Conservation (phyloP, 2,329 filamentous ascomycete genomes). For the Penicillium janthinellum region DNA sequence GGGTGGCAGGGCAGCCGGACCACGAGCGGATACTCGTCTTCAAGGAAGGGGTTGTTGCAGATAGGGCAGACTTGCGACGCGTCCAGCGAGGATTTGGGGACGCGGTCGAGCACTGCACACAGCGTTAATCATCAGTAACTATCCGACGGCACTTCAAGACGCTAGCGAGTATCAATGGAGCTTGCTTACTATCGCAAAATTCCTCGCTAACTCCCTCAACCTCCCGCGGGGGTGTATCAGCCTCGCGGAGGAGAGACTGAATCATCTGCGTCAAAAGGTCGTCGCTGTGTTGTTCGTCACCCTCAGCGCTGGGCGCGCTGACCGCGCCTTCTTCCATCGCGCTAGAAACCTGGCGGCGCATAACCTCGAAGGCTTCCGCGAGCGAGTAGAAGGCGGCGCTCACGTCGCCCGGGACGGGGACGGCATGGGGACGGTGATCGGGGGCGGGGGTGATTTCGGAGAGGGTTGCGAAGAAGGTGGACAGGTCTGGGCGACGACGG, state of each 20-base stretch:
- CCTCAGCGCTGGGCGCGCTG: no score
- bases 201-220: constrained; percentile 63
- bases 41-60: constrained; percentile 62
- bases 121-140: neutral
- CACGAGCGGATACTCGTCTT: constrained; percentile 66
- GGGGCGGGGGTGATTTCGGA: constrained; percentile 57
- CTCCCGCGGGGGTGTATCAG: constrained; percentile 61
- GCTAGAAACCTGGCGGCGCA: constrained; percentile 48
- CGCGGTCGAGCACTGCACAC: constrained; percentile 56
- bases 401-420: constrained; percentile 63
- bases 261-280: constrained; percentile 59
- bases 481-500: constrained; percentile 63
- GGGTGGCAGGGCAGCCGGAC: constrained; percentile 64
- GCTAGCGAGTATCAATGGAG: neutral
- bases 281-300: constrained; percentile 28
- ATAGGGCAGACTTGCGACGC: constrained; percentile 59
- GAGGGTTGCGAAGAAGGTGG: constrained; percentile 65
- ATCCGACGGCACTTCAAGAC: neutral
- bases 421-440: constrained; percentile 57
- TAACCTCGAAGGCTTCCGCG: constrained; percentile 62
- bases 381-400: constrained; percentile 61
- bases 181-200: constrained; percentile 55
- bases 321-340: no score
- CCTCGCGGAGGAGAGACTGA: constrained; percentile 55
- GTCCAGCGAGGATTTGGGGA: constrained; percentile 59